A percentile compares a stretch with the other conserved stretches of the same genome.
Conservation (phyloP, 192 early-diverging fungal species). For the Coemansia sp. region DNA sequence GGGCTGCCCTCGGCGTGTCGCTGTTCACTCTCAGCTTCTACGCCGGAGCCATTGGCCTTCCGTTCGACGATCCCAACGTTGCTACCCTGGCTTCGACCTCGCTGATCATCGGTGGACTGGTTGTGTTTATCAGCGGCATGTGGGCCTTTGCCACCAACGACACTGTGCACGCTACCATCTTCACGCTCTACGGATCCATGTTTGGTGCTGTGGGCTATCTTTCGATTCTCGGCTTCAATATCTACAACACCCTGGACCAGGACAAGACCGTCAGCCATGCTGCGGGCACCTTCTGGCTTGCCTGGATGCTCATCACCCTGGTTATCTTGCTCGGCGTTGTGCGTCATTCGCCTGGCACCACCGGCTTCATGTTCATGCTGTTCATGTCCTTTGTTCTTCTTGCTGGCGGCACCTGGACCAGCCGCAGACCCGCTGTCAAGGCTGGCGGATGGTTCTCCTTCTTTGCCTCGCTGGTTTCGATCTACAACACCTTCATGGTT, state of each 20-base stretch:
- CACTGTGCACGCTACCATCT: slow-evolving; percentile 81
- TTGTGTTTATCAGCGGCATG: slow-evolving; percentile 55
- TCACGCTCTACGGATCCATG: slow-evolving; percentile 71
- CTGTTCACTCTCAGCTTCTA: slow-evolving; percentile 57
- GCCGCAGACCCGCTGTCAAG: slow-evolving; percentile 51
- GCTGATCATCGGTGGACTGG: slow-evolving; percentile 53
- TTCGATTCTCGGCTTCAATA: slow-evolving; percentile 57
- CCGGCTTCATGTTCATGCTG: slow-evolving; percentile 64
- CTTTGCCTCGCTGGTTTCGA: slow-evolving; percentile 70
- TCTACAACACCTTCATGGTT: slow-evolving; percentile 62
- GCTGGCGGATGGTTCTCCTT: slow-evolving; percentile 77
- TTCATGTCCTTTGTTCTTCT: slow-evolving; percentile 69
- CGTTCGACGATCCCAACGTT: slow-evolving; percentile 53
- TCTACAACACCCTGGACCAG: slow-evolving; percentile 58
- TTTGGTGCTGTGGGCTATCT: slow-evolving; percentile 62
- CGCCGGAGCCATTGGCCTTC: slow-evolving; percentile 54
- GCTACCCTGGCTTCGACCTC: slow-evolving; percentile 51
- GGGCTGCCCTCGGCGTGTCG: slow-evolving; percentile 51
- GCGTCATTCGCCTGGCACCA: slow-evolving; percentile 60
- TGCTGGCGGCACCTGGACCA: slow-evolving; percentile 63
- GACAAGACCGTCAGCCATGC: slow-evolving; percentile 58
- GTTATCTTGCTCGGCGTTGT: slow-evolving; percentile 67
- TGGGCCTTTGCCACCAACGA: slow-evolving; percentile 83
- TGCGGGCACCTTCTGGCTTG: slow-evolving; percentile 69
- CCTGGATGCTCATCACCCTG: slow-evolving; percentile 71